Evolutionary conservation across 108 stramenopile species (phyloP), one percentile per base, ranked within the genome.

Genomic region (Skeletonema potamos): DNA sequence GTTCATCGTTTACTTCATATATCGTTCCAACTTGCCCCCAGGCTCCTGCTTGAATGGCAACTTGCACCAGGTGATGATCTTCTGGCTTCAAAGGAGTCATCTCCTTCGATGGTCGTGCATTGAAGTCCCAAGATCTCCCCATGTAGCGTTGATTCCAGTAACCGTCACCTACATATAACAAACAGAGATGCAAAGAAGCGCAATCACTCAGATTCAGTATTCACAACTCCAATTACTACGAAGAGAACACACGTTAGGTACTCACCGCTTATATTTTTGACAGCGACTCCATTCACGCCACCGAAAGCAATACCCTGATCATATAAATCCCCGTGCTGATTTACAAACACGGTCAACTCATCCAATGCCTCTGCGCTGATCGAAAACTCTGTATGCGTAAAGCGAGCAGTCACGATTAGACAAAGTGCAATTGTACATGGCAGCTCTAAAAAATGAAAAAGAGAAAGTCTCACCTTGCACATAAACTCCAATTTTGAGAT

Each of bases 401-500:
- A 51, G 8, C 2, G 22, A 51, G 8, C 4, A 44, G 43, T 2
- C 43, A 44, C 15, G 43, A 44, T 18, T 5, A 44, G 43, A 22
- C 9, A 22, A n/a, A n/a, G 46, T 22, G 48, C 8, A 51, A 51
- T 22, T 9, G 48, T 17, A 5, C 22, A 51, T 1, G 4, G 15
- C 17, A 7, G 3, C n/a, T 1, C 18, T 0, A 15, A 46, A 46
- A 2, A n/a, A 18, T 26, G 18, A 15, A 29, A 24, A 30, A 43
- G 4, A 54, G 33, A 13, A n/a, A 32, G 34, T 34, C 78, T 39
- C 54, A 79, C 78, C 78, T 83, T 87, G 86, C 29, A 87, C 82
- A 58, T 87, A 87, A 33, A 84, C 68, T 20, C 86, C 86, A 51
- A 87, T 82, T 34, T 80, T 87, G 26, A 87, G 79, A 54, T 83